These are phyloP conservation scores for Aspergillus udagawae DNA, from an alignment of 2,329 filamentous ascomycete genomes.

Conservation along the genomic window DNA sequence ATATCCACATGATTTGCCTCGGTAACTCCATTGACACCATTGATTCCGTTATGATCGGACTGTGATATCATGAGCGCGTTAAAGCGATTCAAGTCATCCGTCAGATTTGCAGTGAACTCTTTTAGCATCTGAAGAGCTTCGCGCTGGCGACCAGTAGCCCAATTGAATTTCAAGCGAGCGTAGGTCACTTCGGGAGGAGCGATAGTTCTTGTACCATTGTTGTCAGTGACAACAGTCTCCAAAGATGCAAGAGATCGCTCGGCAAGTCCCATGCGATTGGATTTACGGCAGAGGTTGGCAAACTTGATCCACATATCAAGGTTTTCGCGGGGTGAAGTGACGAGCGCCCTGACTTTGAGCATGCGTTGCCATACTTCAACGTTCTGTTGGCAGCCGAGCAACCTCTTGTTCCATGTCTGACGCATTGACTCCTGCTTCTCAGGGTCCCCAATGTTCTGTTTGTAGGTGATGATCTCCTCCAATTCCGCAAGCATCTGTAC, in stretches of 20 bases:
- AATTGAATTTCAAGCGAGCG: constrained; percentile 95
- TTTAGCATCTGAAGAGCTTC: constrained; percentile 57
- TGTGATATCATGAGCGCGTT: constrained; percentile 40
- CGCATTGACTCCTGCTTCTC: constrained; percentile 89
- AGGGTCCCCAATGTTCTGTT: constrained; percentile 74
- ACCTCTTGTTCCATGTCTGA: constrained; percentile 88
- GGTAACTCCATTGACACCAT: constrained; percentile 47
- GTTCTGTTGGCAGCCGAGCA: constrained; percentile 93
- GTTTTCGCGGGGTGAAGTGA: constrained; percentile 87
- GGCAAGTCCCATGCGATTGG: constrained; percentile 85
- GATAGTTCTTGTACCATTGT: constrained; percentile 37
- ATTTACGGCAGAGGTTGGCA: constrained; percentile 95
- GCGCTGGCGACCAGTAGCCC: constrained; percentile 73
- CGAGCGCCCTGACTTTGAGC: constrained; percentile 88
- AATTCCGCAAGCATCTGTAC: constrained; percentile 99
- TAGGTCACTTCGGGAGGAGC: constrained; percentile 77
- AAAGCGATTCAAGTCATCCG: constrained; percentile 53
- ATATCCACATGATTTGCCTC: constrained; percentile 40
- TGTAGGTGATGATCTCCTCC: constrained; percentile 97
- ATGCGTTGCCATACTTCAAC: constrained; percentile 98
- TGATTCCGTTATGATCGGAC: constrained; percentile 39
- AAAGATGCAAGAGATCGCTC: constrained; percentile 92
- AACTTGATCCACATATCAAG: constrained; percentile 99
- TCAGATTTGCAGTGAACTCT: constrained; percentile 58
- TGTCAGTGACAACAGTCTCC: constrained; percentile 63